Evolutionary conservation across 306 rosid species (phyloP).

Genomic region (Myrica gale): DNA sequence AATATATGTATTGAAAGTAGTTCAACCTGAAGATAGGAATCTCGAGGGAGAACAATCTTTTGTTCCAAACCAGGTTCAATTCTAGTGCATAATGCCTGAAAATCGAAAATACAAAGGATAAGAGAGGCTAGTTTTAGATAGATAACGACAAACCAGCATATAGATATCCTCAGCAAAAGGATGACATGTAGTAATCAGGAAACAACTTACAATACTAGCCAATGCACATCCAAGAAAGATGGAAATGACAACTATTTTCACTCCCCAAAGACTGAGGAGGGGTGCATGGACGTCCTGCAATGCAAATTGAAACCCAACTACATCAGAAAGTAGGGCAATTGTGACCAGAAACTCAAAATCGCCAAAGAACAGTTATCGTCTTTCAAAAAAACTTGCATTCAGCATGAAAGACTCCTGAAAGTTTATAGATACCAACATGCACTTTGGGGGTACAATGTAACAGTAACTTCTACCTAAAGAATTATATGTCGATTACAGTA

Average conservation of each 20-base stretch:
- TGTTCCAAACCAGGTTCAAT: constrained; percentile 97
- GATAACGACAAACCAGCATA: constrained; percentile 17
- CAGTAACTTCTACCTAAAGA: background rate
- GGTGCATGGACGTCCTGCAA: constrained; percentile 97
- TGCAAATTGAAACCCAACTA: constrained; percentile 17
- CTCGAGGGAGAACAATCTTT: constrained; percentile 89
- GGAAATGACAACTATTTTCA: constrained; percentile 74
- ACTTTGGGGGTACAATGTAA: background rate
- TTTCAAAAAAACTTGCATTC: background rate
- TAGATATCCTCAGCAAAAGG: constrained; percentile 13
- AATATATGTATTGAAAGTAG: constrained; percentile 12
- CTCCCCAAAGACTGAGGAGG: constrained; percentile 81
- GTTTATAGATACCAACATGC: too few relatives aligned
- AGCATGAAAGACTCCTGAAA: background rate
- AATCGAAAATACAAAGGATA: constrained; percentile 21
- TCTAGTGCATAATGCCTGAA: constrained; percentile 85
- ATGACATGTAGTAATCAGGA: constrained; percentile 6
- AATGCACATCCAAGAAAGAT: constrained; percentile 68
- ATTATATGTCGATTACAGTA: too few relatives aligned
- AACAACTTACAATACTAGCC: constrained; percentile 86
- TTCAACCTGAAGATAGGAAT: constrained; percentile 92
- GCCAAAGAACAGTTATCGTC: background rate
- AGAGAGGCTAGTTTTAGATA: background rate
- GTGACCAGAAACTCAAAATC: background rate
- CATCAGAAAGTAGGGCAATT: constrained; percentile 21